Percentiles rank a stretch among this genome's conserved stretches.
These are phyloP conservation scores for Gaeumannomyces tritici DNA, from an alignment of 2,329 filamentous ascomycete genomes.

Conservation along the genomic window DNA sequence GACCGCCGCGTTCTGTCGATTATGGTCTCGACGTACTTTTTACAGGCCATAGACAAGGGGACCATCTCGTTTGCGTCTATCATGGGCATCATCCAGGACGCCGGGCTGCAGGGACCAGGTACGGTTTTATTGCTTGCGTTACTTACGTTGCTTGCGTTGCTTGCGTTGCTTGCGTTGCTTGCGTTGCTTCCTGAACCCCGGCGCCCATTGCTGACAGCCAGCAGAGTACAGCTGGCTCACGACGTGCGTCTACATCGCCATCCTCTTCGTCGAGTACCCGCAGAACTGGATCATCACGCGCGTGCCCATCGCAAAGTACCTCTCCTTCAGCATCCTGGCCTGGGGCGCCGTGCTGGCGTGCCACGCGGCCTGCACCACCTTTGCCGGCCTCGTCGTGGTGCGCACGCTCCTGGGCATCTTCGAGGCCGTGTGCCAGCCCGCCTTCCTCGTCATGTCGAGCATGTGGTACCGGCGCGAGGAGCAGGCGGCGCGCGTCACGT, in stretches of 20 bases:
- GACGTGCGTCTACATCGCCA: conserved; percentile 65
- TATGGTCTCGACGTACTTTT: conserved; percentile 67
- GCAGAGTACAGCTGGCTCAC: conserved; percentile 60
- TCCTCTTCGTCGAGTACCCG: conserved; percentile 63
- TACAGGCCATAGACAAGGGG: conserved; percentile 61
- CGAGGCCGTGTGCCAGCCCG: conserved; percentile 60
- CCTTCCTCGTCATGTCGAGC: conserved; percentile 55
- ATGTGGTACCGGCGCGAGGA: conserved; percentile 67
- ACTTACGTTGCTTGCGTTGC: too few relatives aligned
- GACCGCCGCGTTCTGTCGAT: conserved; percentile 57
- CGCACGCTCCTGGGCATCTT: conserved; percentile 62
- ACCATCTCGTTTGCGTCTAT: conserved; percentile 56
- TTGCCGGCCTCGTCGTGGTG: conserved; percentile 47
- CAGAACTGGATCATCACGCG: conserved; percentile 45
- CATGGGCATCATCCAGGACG: conserved; percentile 48
- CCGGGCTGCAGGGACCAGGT: conserved; percentile 27
- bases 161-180: too few relatives aligned
- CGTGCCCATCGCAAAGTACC: conserved; percentile 59
- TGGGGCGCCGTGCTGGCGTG: conserved; percentile 54
- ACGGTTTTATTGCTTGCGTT: too few relatives aligned
- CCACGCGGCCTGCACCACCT: conserved; percentile 52
- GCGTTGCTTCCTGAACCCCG: too few relatives aligned
- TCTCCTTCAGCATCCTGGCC: conserved; percentile 51
- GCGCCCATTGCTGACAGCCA: neutral
- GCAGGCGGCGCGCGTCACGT: conserved; percentile 56